Base-by-base conservation (phyloP, 495 filamentous ascomycete genomes). In the Penicillium cosmopolitanum region DNA sequence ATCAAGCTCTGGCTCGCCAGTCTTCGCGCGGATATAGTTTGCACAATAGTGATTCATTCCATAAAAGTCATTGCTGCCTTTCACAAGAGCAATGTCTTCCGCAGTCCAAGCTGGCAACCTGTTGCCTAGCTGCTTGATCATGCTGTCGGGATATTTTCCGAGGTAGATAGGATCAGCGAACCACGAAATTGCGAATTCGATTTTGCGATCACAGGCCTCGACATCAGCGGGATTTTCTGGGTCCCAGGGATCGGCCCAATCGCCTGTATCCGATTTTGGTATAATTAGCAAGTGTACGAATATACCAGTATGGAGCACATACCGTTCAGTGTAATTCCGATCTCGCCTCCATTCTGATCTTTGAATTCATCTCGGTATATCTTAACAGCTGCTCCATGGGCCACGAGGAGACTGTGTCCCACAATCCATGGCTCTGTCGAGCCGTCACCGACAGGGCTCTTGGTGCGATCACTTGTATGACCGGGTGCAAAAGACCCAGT, bases 31-130 rank as follows among this genome's bases (percentile, higher is more conserved):
- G 76, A 92, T 87, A 77, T 88, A 93, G 81, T 91, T 89, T 65
- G 88, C 86, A 55, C 89, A 91, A 80, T 92, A 91, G 78, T 91
- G 88, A 79, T 92, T 91, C 88, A 91, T 90, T 61, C 89, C 88
- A 73, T 91, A 91, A 71, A 92, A 92, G 74, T 92, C 88, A 68
- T 91, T 91, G 70, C 85, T 89, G 42, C 88, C 89, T 52, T 88
- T 80, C 44, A 92, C 84, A 8, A 91, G 79, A 4, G 83, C 84
- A 8, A 81, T 67, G 62, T 91, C 89, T 61, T 90, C 85, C 21
- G 78, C 59, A 0, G 85, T 86, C 72, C 85, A 90, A 16, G 78
- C 76, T 13, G 88, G 89, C 51, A 93, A 79, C 6, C 88, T 82
- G 66, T 86, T 75, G 38, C 89, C 88, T 10, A 91, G 83, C 71